A percentile compares a stretch with the other conserved stretches of the same genome.
These are phyloP conservation scores for Leccinum colubrinum DNA, from an alignment of 1,284 basidiomycete genomes.

Conservation along the genomic window DNA sequence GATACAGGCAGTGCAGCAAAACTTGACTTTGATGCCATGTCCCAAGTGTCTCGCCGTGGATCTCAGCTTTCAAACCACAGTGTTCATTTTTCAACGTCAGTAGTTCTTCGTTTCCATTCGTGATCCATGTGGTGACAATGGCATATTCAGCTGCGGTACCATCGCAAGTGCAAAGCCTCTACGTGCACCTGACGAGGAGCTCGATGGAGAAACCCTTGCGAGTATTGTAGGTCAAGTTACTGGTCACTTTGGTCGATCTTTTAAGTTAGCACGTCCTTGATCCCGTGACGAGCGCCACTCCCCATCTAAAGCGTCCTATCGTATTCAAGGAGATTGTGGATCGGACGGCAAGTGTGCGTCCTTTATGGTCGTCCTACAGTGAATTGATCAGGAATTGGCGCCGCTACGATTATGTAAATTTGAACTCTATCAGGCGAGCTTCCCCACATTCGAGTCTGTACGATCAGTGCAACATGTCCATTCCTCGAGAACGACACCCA, in stretches of 20 bases:
- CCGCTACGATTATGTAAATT: no score
- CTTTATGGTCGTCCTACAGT: no score
- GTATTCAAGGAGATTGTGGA: no score
- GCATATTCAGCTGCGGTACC: conserved; percentile 4
- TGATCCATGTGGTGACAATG: conserved; percentile 3
- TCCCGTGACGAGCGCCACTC: not conserved
- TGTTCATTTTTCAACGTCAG: conserved; percentile 7
- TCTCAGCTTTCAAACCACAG: not conserved
- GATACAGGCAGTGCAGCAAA: not conserved
- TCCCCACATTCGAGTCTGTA: no score
- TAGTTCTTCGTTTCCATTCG: not conserved
- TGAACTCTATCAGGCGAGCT: no score
- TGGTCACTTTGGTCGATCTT: not conserved
- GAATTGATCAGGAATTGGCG: no score
- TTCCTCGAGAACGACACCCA: no score
- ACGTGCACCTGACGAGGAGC: conserved; percentile 10
- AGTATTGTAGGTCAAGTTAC: conserved; percentile 16
- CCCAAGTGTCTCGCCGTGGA: conserved; percentile 4
- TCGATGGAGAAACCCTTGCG: conserved; percentile 16
- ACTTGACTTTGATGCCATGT: conserved; percentile 2
- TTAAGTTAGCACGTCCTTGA: not conserved
- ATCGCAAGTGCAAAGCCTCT: conserved; percentile 12
- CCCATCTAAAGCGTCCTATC: not conserved
- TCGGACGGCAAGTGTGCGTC: no score
- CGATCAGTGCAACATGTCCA: no score